Evolutionary conservation across 2,329 filamentous ascomycete species (phyloP), one percentile per base, ranked within the genome.

Genomic region (Sporothrix inflata): DNA sequence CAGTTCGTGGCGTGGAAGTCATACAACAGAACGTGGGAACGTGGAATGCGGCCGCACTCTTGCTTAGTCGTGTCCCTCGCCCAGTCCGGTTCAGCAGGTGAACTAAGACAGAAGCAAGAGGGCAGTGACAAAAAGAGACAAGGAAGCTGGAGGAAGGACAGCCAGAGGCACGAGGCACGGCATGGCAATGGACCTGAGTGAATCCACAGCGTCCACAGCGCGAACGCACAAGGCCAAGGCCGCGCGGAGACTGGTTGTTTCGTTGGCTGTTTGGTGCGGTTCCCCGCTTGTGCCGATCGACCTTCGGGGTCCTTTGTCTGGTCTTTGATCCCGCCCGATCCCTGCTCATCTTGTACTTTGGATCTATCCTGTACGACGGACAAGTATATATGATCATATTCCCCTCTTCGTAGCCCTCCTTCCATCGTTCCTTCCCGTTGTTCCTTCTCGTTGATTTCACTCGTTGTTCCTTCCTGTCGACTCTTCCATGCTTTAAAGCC

Each of bases 201-300:
- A 34, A 34, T 34, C 30, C 30, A 34, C 30, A 34, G 3, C 30
- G 30, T 34, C 30, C 30, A 34, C 6, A 34, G 30, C 30, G 30
- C 30, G 30, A 34, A 3, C 6, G 30, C 30, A 34, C 30, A 34
- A 34, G 30, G 49, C 49, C 5, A 53, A 53, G 49, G 4, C 49
- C 21, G 49, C 42, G 14, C 49, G 21, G 1, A 53, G 49, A 53
- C 49, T 12, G 47, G 47, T 53, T 12, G 49, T 51, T 21, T 51
- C 16, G 47, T 51, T 51, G n/a, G n/a, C n/a, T n/a, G n/a, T n/a
- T n/a, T n/a, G 47, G 47, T 51, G 47, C 47, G 21, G 19, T 16
- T n/a, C 53, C 53, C 53, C 53, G 27, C 53, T 38, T 57, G 49
- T 53, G 53, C 53, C 19, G 53, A 57, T 57, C 27, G 12, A 57